phyloP scores from a whole-genome alignment of 257 asterid species.

The Nicotiana benthamiana region DNA sequence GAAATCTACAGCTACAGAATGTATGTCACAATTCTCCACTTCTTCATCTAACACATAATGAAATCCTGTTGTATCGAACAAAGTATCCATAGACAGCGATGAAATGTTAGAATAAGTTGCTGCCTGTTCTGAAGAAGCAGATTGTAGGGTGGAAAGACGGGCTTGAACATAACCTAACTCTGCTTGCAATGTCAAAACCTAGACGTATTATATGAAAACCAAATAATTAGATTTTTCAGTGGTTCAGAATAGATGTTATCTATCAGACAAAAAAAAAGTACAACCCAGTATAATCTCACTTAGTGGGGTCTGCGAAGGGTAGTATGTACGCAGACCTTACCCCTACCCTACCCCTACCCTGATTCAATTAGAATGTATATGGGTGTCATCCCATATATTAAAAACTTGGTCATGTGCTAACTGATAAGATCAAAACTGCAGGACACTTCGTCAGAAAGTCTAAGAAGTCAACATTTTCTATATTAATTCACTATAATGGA shows the following conservation, averaged over 20 bases:
- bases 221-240: neutral
- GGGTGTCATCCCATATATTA: neutral
- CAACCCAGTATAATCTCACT: too few species aligned
- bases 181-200: slow-evolving; percentile 80
- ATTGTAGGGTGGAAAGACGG: slow-evolving; percentile 49
- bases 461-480: neutral
- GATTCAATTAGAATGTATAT: neutral
- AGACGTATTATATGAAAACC: neutral
- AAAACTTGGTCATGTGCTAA: neutral
- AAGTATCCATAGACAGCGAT: neutral
- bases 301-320: too few species aligned
- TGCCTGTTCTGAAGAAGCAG: neutral
- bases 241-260: too few species aligned
- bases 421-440: neutral
- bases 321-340: too few species aligned
- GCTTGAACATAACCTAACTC: slow-evolving; percentile 80
- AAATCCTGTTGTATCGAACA: neutral
- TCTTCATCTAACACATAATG: neutral
- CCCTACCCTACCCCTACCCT: too few species aligned
- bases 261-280: too few species aligned
- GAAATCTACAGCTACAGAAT: neutral
- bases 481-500: neutral
- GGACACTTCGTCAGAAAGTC: neutral
- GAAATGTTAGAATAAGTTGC: neutral
- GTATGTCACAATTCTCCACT: neutral